A percentile compares a stretch with the other conserved stretches of the same genome.
Conservation (phyloP, 108 stramenopile species). For the Conticribra guillardii region DNA sequence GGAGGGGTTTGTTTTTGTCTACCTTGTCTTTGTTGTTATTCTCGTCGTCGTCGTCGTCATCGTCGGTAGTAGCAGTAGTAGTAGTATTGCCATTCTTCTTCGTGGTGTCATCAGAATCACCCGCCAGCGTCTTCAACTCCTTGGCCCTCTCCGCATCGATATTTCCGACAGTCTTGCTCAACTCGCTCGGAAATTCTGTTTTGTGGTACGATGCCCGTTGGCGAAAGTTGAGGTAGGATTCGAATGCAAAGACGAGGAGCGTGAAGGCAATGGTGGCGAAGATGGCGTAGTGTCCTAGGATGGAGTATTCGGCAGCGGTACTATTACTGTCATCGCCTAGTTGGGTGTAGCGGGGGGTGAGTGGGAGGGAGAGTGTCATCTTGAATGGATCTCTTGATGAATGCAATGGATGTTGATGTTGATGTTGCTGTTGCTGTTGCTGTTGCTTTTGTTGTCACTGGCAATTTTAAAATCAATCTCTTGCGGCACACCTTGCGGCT, state of each 20-base stretch:
- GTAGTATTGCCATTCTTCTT: slow-evolving; percentile 1
- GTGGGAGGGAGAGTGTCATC: slow-evolving; percentile 20
- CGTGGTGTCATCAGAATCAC: neutral
- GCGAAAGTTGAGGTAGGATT: slow-evolving; percentile 69
- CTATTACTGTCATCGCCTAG: neutral
- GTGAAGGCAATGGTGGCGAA: slow-evolving; percentile 75
- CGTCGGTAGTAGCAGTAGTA: slow-evolving; percentile 17
- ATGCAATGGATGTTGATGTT: too few species aligned
- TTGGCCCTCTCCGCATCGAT: slow-evolving; percentile 65
- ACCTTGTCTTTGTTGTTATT: slow-evolving; percentile 27
- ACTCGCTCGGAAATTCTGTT: slow-evolving; percentile 69
- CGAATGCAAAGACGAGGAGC: slow-evolving; percentile 68
- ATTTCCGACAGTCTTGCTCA: slow-evolving; percentile 63
- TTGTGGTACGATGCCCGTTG: slow-evolving; percentile 75
- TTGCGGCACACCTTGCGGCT: too few species aligned
- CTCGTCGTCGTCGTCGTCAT: slow-evolving; percentile 15
- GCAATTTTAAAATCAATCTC: too few species aligned
- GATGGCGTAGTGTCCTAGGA: slow-evolving; percentile 33
- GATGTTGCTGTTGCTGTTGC: too few species aligned
- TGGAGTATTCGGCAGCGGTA: neutral
- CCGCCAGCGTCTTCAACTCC: neutral
- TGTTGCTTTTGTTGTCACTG: too few species aligned
- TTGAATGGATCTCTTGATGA: too few species aligned
- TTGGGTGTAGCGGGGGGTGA: slow-evolving; percentile 22
- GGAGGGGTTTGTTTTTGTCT: slow-evolving; percentile 60